phyloP scores from a whole-genome alignment of 2,329 filamentous ascomycete species.

The Aspergillus transmontanensis region DNA sequence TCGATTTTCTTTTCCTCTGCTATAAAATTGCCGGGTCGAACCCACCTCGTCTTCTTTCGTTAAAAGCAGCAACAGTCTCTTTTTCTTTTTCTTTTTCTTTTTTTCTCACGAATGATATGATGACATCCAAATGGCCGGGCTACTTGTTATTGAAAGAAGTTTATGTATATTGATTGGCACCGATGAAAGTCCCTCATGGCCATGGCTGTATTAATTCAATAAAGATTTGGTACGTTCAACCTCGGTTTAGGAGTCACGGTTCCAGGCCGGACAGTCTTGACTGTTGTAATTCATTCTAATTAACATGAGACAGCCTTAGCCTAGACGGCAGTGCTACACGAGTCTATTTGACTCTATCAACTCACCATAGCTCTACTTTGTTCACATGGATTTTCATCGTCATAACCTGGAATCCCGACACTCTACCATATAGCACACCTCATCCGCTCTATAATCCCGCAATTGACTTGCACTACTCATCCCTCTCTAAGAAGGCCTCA shows the following conservation, averaged over 20 bases:
- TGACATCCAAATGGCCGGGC: conserved; percentile 18
- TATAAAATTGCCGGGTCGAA: conserved; percentile 9
- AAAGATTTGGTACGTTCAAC: conserved; percentile 18
- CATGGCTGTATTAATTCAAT: conserved; percentile 34
- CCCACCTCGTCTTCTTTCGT: conserved; percentile 9
- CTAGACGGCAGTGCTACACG: neutral
- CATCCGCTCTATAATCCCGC: neutral
- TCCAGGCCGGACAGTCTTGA: neutral
- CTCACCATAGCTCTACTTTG: neutral
- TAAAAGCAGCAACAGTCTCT: neutral
- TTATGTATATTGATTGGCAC: conserved; percentile 31
- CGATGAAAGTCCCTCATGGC: conserved; percentile 23
- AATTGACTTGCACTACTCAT: conserved; percentile 8
- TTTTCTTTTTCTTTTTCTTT: neutral
- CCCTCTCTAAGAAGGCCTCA: conserved; percentile 29
- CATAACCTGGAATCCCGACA: neutral
- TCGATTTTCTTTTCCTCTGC: conserved; percentile 17
- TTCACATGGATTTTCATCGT: neutral
- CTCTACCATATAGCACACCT: neutral
- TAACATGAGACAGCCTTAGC: neutral
- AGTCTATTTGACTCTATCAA: neutral
- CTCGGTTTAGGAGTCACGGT: neutral
- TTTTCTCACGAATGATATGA: conserved; percentile 8
- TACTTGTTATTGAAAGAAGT: conserved; percentile 18
- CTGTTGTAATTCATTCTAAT: neutral